A percentile compares a stretch with the other conserved stretches of the same genome.
phyloP scores from a whole-genome alignment of 2,329 filamentous ascomycete species.

The Phialophora verrucosa region DNA sequence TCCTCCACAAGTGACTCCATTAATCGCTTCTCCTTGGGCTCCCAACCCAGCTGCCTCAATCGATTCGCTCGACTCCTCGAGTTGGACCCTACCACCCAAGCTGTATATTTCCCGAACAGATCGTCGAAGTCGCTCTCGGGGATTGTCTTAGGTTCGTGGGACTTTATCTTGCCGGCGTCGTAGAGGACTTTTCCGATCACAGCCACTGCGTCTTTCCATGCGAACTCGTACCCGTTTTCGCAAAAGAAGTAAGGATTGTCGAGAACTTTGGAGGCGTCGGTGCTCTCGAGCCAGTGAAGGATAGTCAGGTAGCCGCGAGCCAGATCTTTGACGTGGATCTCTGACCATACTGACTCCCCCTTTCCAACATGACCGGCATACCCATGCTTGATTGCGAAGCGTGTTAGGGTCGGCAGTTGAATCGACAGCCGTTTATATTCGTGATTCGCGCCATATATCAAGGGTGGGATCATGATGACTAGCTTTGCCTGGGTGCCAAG shows the following conservation, averaged over 20 bases:
- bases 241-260: conserved; percentile 59
- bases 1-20: conserved; percentile 49
- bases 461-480: conserved; percentile 56
- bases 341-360: conserved; percentile 50
- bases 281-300: conserved; percentile 53
- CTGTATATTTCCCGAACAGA: conserved; percentile 48
- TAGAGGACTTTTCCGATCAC: conserved; percentile 49
- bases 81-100: conserved; percentile 51
- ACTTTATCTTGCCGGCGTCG: conserved; percentile 47
- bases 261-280: conserved; percentile 42
- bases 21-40: conserved; percentile 52
- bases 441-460: conserved; percentile 55
- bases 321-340: conserved; percentile 57
- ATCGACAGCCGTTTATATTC: conserved; percentile 52
- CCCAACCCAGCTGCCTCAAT: conserved; percentile 54
- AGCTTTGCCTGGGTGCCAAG: conserved; percentile 52
- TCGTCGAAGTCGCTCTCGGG: conserved; percentile 49
- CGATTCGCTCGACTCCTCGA: conserved; percentile 53
- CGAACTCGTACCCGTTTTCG: conserved; percentile 53
- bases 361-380: conserved; percentile 54
- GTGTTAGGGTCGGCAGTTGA: conserved; percentile 55
- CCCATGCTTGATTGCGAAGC: conserved; percentile 57
- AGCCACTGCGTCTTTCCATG: conserved; percentile 51
- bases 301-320: conserved; percentile 54
- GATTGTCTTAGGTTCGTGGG: conserved; percentile 47